Conservation (phyloP, 768 basidiomycete species). For the Rhizopogon rudus region DNA sequence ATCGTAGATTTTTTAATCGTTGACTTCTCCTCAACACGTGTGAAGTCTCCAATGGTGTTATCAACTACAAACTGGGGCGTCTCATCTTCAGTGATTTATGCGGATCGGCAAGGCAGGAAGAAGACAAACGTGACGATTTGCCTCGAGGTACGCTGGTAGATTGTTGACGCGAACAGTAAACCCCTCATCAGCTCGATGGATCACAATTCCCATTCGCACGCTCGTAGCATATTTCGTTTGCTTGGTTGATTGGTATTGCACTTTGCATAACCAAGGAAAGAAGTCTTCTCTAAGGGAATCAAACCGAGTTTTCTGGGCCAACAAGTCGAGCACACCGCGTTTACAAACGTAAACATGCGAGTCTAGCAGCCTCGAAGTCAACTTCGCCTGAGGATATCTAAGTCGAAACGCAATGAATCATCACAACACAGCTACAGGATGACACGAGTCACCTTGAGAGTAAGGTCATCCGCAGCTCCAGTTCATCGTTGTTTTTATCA, state of each 20-base stretch:
- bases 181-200: slow-evolving; percentile 50
- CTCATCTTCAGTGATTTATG: slow-evolving; percentile 12
- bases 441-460: slow-evolving; percentile 49
- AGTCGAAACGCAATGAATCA: background rate
- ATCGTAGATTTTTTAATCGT: slow-evolving; percentile 77
- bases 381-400: slow-evolving; percentile 67
- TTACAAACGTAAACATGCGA: slow-evolving; percentile 91
- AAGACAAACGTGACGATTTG: slow-evolving; percentile 67
- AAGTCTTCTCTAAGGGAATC: slow-evolving; percentile 89
- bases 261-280: slow-evolving; percentile 87
- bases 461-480: slow-evolving; percentile 73
- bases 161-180: slow-evolving; percentile 73
- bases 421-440: background rate
- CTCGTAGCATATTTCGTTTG: slow-evolving; percentile 54
- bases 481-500: slow-evolving; percentile 64
- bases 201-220: slow-evolving; percentile 59
- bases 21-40: slow-evolving; percentile 74
- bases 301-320: slow-evolving; percentile 63
- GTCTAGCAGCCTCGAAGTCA: slow-evolving; percentile 70
- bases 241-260: slow-evolving; percentile 67
- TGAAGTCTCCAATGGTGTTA: slow-evolving; percentile 68
- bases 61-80: slow-evolving; percentile 40
- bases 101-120: background rate
- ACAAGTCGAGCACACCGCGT: slow-evolving; percentile 63
- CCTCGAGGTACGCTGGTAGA: slow-evolving; percentile 69